phyloP scores from a whole-genome alignment of 495 filamentous ascomycete genomes.

The Penicillium soppii region DNA sequence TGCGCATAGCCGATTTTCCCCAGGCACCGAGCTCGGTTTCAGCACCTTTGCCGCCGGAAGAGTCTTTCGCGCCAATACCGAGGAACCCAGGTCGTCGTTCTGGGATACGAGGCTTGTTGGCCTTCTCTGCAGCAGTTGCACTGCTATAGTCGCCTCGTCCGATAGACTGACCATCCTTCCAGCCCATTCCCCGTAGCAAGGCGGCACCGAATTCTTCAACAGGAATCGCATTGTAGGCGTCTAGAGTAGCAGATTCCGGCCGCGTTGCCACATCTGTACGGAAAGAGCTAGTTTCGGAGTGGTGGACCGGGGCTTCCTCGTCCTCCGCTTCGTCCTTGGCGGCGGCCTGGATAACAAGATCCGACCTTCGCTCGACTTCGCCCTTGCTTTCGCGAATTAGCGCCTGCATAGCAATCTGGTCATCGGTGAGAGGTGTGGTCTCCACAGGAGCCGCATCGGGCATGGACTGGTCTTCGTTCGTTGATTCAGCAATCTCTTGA shows the following conservation, averaged over 20 bases:
- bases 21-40: conserved; percentile 75
- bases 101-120: conserved; percentile 44
- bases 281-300: conserved; percentile 69
- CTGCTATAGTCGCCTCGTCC: conserved; percentile 54
- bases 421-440: conserved; percentile 53
- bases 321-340: conserved; percentile 18
- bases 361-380: conserved; percentile 48
- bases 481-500: conserved; percentile 7
- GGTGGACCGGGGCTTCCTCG: conserved; percentile 24
- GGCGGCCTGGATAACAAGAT: conserved; percentile 57
- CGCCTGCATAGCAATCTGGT: conserved; percentile 78
- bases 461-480: conserved; percentile 31
- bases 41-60: conserved; percentile 58
- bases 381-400: conserved; percentile 61
- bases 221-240: conserved; percentile 83
- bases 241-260: conserved; percentile 71
- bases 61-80: conserved; percentile 77
- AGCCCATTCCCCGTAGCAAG: conserved; percentile 86
- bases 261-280: conserved; percentile 64
- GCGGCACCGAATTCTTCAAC: conserved; percentile 94
- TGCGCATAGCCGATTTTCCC: conserved; percentile 65
- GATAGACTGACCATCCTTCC: conserved; percentile 79
- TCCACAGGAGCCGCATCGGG: conserved; percentile 23
- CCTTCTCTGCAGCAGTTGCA: conserved; percentile 22
- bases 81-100: conserved; percentile 74